Base-by-base conservation (phyloP, 1,139 yeast genomes). In the Yamadazyma trypodendri region DNA sequence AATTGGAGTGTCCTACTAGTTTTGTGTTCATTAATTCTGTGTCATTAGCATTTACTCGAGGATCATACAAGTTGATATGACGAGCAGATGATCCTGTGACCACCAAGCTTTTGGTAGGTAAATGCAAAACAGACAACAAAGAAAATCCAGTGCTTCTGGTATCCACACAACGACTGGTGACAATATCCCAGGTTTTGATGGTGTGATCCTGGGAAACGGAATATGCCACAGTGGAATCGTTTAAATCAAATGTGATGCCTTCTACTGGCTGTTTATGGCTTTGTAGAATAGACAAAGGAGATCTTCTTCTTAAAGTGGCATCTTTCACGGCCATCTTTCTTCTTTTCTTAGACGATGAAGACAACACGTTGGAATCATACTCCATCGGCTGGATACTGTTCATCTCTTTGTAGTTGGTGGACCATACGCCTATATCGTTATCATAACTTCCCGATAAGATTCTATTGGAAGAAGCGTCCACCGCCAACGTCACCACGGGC, bases 31-130 rank as follows among this genome's bases (percentile, higher is more conserved):
- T 31, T 35, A 60, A 64, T 41, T 66, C 71, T 9, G 68, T 56
- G 6, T 66, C 68, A 11, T 48, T 68, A 38, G 52, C 59, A 25
- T 55, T 46, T 35, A 63, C 58, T 60, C 97, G 77, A 38, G 97
- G 97, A 60, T 92, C 99, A 58, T 88, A 95, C 46, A 90, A 70
- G 44, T 89, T 84, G 50, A 92, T 89, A 61, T 90, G 97, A 63
- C 97, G 85, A 14, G 97, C 97, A 11, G 96, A 84, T 3, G 97
- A 89, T 15, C 99, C 99, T 39, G 94, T 79, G 7, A 92, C 96
- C 36, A 94, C 67, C 42, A 92, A 69, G 46, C 83, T 79, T 44
- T 78, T 68, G 43, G 69, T 68, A 18, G 87, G 79, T 43, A 92
- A 65, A 47, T 83, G 82, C 31, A 82, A 71, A 31, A 90, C 65